phyloP scores from a whole-genome alignment of 2,329 filamentous ascomycete species.

The Penicillium sp. region DNA sequence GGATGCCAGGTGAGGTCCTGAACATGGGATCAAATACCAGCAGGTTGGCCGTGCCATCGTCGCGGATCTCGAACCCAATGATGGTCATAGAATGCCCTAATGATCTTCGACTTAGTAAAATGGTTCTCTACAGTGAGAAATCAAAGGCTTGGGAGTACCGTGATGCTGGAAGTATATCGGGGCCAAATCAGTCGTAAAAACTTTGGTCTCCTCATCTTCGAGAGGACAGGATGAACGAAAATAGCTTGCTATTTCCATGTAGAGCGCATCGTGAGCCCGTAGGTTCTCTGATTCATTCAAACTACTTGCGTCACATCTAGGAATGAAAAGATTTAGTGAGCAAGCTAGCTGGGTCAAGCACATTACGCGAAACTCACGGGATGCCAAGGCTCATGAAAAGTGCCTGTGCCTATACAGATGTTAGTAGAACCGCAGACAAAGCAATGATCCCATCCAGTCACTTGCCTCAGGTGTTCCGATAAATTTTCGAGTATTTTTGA shows the following conservation, averaged over 20 bases:
- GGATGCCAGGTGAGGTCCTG: slow-evolving; percentile 60
- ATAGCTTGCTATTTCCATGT: slow-evolving; percentile 70
- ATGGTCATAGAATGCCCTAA: slow-evolving; percentile 83
- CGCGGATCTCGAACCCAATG: slow-evolving; percentile 69
- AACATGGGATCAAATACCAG: slow-evolving; percentile 87
- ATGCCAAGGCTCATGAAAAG: slow-evolving; percentile 67
- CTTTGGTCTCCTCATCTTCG: slow-evolving; percentile 48
- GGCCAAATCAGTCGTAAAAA: slow-evolving; percentile 66
- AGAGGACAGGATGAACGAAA: slow-evolving; percentile 55
- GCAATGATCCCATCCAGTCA: background rate
- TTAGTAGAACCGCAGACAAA: slow-evolving; percentile 5
- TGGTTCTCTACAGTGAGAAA: background rate
- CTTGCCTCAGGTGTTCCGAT: slow-evolving; percentile 84
- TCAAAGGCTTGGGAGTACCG: slow-evolving; percentile 44
- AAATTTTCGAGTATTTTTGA: slow-evolving; percentile 84
- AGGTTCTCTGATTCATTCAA: slow-evolving; percentile 47
- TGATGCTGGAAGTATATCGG: slow-evolving; percentile 88
- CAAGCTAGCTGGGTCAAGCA: no score
- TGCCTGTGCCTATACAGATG: slow-evolving; percentile 60
- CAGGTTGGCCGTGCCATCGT: slow-evolving; percentile 60
- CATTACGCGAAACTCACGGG: slow-evolving; percentile 53
- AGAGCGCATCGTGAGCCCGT: slow-evolving; percentile 47
- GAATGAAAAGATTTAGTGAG: no score
- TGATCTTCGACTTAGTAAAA: slow-evolving; percentile 3
- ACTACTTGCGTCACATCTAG: slow-evolving; percentile 55